phyloP scores from a whole-genome alignment of 805 yeast species.

The Zygoascus tannicola region DNA sequence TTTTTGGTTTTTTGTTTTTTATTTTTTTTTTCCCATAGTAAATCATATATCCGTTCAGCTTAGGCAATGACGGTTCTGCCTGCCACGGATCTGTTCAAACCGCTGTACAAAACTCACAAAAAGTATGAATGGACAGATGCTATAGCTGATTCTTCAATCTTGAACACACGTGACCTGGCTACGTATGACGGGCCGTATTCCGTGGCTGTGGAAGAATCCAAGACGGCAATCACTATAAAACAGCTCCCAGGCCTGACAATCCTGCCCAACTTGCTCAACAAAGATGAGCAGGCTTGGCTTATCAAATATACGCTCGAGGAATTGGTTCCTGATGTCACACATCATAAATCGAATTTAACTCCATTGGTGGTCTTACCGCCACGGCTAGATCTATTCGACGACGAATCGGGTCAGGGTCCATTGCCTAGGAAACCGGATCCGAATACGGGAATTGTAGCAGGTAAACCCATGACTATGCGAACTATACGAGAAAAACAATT shows the following conservation, averaged over 20 bases:
- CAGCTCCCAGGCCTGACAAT: conserved; percentile 31
- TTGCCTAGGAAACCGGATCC: conserved; percentile 22
- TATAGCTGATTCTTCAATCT: not conserved
- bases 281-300: conserved; percentile 23
- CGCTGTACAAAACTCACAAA: conserved; percentile 20
- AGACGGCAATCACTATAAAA: conserved; percentile 13
- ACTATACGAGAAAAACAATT: conserved; percentile 23
- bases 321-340: conserved; percentile 22
- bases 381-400: conserved; percentile 26
- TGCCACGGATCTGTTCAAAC: conserved; percentile 22
- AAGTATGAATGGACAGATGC: conserved; percentile 11
- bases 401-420: conserved; percentile 1
- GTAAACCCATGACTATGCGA: conserved; percentile 12
- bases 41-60: not conserved
- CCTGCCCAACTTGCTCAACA: conserved; percentile 18
- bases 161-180: not conserved
- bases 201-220: not conserved
- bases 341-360: conserved; percentile 31
- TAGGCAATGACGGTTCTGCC: not conserved
- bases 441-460: not conserved
- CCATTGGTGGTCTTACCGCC: conserved; percentile 25
- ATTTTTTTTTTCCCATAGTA: too few relatives aligned
- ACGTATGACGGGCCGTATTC: not conserved
- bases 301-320: conserved; percentile 24
- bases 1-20: too few relatives aligned